phyloP scores from a whole-genome alignment of 129 eudicot genomes.

The Daucus carota region DNA sequence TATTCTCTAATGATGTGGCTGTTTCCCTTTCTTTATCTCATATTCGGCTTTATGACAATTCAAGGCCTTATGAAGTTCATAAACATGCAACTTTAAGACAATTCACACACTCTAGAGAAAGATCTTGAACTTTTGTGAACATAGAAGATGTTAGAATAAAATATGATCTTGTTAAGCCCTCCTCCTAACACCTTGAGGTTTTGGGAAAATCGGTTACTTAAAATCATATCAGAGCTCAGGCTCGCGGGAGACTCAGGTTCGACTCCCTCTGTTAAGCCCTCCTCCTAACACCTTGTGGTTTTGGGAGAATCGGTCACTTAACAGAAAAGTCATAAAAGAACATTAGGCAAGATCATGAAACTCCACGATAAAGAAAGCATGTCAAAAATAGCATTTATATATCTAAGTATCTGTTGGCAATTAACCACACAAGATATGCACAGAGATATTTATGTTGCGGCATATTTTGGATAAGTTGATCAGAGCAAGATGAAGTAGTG shows the following conservation, averaged over 20 bases:
- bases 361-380: background rate
- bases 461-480: background rate
- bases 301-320: too few species aligned
- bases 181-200: too few species aligned
- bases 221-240: too few species aligned
- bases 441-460: background rate
- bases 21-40: background rate
- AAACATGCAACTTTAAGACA: background rate
- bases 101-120: background rate
- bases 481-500: constrained; percentile 9
- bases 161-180: too few species aligned
- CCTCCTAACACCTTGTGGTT: too few species aligned
- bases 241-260: too few species aligned
- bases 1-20: background rate
- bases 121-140: background rate
- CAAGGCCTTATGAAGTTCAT: background rate
- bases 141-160: too few species aligned
- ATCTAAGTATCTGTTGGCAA: background rate
- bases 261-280: too few species aligned
- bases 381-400: background rate
- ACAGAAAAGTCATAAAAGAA: too few species aligned
- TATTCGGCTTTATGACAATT: background rate
- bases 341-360: constrained; percentile 2
- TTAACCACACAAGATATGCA: background rate
- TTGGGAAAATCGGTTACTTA: too few species aligned